Percentiles rank a stretch among this genome's conserved stretches.
These are phyloP conservation scores for Nicotiana sylvestris DNA, from an alignment of 257 asterid species.

Conservation along the genomic window DNA sequence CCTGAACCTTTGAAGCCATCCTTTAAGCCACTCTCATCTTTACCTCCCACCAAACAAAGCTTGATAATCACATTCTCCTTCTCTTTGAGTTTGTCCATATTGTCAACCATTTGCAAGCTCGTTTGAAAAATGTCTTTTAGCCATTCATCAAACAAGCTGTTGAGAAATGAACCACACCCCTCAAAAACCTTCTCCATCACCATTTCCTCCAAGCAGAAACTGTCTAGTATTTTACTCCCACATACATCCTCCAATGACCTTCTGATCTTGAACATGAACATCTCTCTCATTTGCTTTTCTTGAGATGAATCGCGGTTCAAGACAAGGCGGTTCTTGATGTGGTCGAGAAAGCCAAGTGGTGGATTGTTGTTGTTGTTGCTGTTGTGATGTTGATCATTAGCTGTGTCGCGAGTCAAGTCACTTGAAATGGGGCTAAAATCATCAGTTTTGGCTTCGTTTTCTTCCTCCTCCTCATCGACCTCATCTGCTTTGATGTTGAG, in stretches of 20 bases:
- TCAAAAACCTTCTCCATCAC: conserved; percentile 38
- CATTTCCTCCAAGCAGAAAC: conserved; percentile 39
- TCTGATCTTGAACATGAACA: conserved; percentile 36
- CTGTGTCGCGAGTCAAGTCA: conserved; percentile 31
- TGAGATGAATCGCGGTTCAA: conserved; percentile 28
- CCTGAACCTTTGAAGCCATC: conserved; percentile 64
- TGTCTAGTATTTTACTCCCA: conserved; percentile 13
- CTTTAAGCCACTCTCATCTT: conserved; percentile 24
- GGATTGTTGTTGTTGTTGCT: conserved; percentile 6
- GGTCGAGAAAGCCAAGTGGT: conserved; percentile 28
- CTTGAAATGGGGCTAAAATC: conserved; percentile 37
- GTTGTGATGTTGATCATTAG: conserved; percentile 16
- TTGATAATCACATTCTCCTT: conserved; percentile 32
- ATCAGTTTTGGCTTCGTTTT: conserved; percentile 14
- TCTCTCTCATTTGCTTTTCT: conserved; percentile 31
- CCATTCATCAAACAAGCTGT: conserved; percentile 59
- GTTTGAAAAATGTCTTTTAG: conserved; percentile 47
- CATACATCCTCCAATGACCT: conserved; percentile 24
- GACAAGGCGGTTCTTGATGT: conserved; percentile 38
- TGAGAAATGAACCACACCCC: conserved; percentile 41
- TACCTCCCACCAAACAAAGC: conserved; percentile 45
- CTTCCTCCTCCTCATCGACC: conserved; percentile 12
- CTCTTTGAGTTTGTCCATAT: background rate
- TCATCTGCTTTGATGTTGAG: conserved; percentile 61
- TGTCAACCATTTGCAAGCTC: conserved; percentile 26